Evolutionary conservation across 192 early-diverging fungal species (phyloP).

Genomic region (Rhizophagus sp.): DNA sequence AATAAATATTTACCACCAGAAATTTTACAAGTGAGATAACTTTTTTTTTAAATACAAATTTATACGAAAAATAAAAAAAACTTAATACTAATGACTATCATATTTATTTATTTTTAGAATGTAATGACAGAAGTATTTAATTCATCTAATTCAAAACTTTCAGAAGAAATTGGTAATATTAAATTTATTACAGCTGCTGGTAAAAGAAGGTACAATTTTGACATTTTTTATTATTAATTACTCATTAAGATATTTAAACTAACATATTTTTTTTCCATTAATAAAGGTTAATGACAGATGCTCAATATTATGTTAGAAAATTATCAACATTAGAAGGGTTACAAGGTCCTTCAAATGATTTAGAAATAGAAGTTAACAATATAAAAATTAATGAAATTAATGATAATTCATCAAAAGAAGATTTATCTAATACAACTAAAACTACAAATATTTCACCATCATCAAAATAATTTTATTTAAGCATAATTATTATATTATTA

Average conservation of each 20-base stretch:
- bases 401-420: conserved; percentile 10
- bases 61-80: neutral
- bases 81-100: neutral
- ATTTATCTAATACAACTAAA: neutral
- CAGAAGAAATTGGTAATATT: conserved; percentile 23
- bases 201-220: conserved; percentile 8
- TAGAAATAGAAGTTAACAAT: conserved; percentile 2
- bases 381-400: conserved; percentile 14
- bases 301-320: conserved; percentile 22
- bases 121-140: conserved; percentile 27
- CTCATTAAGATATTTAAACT: neutral
- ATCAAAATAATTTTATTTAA: neutral
- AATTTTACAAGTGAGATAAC: conserved; percentile 61
- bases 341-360: neutral
- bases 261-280: neutral
- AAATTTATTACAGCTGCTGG: conserved; percentile 16
- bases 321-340: conserved; percentile 26
- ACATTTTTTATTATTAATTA: neutral
- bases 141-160: conserved; percentile 22
- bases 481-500: neutral
- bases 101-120: conserved; percentile 8
- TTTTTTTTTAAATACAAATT: neutral
- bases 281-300: conserved; percentile 4
- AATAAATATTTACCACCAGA: conserved; percentile 76
- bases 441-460: neutral